Conservation (phyloP, 176 grass and related monocot genomes). For the Cenchrus purpureus region DNA sequence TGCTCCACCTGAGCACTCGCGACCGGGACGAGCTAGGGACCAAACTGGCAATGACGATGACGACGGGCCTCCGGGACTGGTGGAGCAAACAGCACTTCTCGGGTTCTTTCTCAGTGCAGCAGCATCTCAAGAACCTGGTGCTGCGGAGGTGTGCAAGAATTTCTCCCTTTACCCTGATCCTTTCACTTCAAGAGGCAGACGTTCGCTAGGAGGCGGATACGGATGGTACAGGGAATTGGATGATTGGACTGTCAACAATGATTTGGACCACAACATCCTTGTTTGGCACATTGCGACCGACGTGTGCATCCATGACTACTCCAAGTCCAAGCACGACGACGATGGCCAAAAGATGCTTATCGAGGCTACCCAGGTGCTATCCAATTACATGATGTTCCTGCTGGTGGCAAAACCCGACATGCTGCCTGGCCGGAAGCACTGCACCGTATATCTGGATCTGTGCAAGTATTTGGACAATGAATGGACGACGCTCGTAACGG, state of each 20-base stretch:
- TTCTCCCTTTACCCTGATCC: too few relatives aligned
- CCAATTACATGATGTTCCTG: constrained; percentile 41
- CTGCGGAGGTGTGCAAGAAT: too few relatives aligned
- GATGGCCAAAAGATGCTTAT: constrained; percentile 27
- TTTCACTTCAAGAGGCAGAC: too few relatives aligned
- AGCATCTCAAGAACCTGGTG: constrained; percentile 32
- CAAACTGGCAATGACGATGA: constrained; percentile 22
- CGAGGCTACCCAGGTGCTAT: constrained; percentile 32
- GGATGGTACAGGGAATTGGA: too few relatives aligned
- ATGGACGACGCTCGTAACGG: too few relatives aligned
- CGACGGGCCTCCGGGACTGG: constrained; percentile 33
- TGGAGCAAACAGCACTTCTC: constrained; percentile 36
- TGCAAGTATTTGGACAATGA: too few relatives aligned
- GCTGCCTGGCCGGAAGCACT: constrained; percentile 34
- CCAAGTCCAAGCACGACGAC: constrained; percentile 8
- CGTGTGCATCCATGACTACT: constrained; percentile 19
- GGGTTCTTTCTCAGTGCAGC: constrained; percentile 20
- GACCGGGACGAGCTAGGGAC: constrained; percentile 12
- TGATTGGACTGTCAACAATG: constrained; percentile 49
- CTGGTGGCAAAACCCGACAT: constrained; percentile 30
- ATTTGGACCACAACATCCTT: constrained; percentile 40
- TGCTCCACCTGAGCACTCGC: constrained; percentile 37
- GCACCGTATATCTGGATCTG: too few relatives aligned
- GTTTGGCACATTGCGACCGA: constrained; percentile 39
- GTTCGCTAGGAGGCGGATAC: too few relatives aligned